Evolutionary conservation across 1,139 yeast species (phyloP).

Genomic region (Suhomyces bolitotheri): DNA sequence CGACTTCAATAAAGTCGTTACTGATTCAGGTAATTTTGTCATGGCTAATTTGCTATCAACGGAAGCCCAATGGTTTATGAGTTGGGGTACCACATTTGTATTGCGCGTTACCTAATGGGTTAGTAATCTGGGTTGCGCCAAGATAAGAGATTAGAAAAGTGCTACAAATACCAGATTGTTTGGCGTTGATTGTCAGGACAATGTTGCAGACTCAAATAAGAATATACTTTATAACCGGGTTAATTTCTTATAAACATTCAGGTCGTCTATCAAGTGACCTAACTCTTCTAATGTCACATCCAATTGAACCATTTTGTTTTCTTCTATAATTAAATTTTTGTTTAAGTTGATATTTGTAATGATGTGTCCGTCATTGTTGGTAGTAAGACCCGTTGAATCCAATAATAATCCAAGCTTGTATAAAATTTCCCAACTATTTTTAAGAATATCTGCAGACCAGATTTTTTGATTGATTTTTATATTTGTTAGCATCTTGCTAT

Average conservation of each 20-base stretch:
- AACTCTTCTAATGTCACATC: conserved; percentile 50
- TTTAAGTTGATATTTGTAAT: conserved; percentile 33
- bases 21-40: conserved; percentile 52
- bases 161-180: not conserved
- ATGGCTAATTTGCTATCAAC: too few species aligned
- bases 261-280: conserved; percentile 31
- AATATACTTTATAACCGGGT: conserved; percentile 26
- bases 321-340: conserved; percentile 39
- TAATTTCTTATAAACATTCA: conserved; percentile 32
- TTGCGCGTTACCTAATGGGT: not conserved
- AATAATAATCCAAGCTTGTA: conserved; percentile 39
- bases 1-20: conserved; percentile 51
- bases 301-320: conserved; percentile 48
- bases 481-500: conserved; percentile 30
- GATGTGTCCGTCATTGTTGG: conserved; percentile 36
- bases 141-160: not conserved
- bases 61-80: too few species aligned
- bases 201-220: not conserved
- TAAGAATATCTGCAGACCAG: conserved; percentile 51
- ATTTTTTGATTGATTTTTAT: conserved; percentile 45
- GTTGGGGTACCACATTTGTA: not conserved
- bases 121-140: not conserved
- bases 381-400: conserved; percentile 33
- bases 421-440: conserved; percentile 56
- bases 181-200: not conserved